These are phyloP conservation scores for Tolypocladium album DNA, from an alignment of 2,329 filamentous ascomycete species.

Conservation along the genomic window DNA sequence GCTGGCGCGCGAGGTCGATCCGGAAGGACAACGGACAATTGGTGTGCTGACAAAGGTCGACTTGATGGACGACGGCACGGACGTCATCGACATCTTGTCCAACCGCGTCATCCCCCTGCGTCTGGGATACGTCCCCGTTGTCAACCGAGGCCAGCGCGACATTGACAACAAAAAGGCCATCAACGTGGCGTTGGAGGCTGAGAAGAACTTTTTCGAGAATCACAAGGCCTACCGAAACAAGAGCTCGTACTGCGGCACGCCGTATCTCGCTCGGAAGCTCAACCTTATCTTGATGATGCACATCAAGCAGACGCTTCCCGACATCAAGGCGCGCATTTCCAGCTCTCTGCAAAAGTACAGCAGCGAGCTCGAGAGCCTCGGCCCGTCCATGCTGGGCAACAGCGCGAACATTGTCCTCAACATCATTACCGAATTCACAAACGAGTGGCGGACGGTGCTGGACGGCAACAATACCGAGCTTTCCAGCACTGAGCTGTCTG, in stretches of 20 bases:
- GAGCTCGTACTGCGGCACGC: slow-evolving; percentile 95
- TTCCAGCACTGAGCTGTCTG: slow-evolving; percentile 87
- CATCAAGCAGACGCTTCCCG: slow-evolving; percentile 97
- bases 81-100: slow-evolving; percentile 96
- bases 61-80: slow-evolving; percentile 96
- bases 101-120: slow-evolving; percentile 93
- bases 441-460: slow-evolving; percentile 91
- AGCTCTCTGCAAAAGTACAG: slow-evolving; percentile 88
- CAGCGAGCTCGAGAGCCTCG: slow-evolving; percentile 68
- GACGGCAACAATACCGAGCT: slow-evolving; percentile 96
- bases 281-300: slow-evolving; percentile 99
- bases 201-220: slow-evolving; percentile 96
- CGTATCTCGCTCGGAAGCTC: slow-evolving; percentile 90
- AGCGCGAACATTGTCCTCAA: slow-evolving; percentile 94
- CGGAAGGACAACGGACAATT: slow-evolving; percentile 93
- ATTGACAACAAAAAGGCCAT: slow-evolving; percentile 98
- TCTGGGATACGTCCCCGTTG: slow-evolving; percentile 91
- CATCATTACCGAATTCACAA: slow-evolving; percentile 97
- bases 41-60: slow-evolving; percentile 98
- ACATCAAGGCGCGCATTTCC: slow-evolving; percentile 96
- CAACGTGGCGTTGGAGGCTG: slow-evolving; percentile 77
- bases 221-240: slow-evolving; percentile 99
- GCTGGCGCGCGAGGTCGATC: slow-evolving; percentile 90
- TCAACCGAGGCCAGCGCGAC: slow-evolving; percentile 94
- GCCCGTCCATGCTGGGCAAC: slow-evolving; percentile 92